Evolutionary conservation across 352 stramenopile species (phyloP), one percentile per base, ranked within the genome.

Genomic region (Phytopythium kandeliae): DNA sequence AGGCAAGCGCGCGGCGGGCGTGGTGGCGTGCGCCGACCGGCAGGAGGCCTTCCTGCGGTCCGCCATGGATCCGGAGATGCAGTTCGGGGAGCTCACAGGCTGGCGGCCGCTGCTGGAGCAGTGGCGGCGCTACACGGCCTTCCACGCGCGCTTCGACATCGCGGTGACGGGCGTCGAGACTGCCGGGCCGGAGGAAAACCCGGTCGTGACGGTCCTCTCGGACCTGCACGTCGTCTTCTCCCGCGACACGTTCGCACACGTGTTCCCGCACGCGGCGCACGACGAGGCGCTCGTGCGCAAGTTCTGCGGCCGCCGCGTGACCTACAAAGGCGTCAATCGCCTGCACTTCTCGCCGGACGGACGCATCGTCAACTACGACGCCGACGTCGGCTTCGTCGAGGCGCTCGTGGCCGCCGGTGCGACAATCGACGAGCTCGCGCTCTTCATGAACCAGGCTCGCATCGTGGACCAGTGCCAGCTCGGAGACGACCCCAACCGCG

Each of bases 181-280:
- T 16, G 58, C 58, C 0, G 70, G 65, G 3, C 50, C 67, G 16
- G 59, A 71, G 17, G 67, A 81, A 11, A 73, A 62, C 33, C 73
- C 70, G 2, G 53, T 85, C 33, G 68, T 82, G 22, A 68, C 69
- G 8, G 73, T 71, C 25, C 62, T 54, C 35, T 68, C 62, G 21
- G 54, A 78, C 41, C 54, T 89, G 55, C 61, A 68, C 42, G 67
- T 81, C 12, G 63, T 72, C 11, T 70, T 84, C 48, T 86, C 73
- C 16, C 58, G 48, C 8, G 62, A 58, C 2, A 87, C 78, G 4
- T 73, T 89, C 37, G 51, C 70, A 17, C 26, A 78, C 33, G 55
- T 89, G 17, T 89, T 86, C 51, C 78, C 78, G 10, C 78, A 89
- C 30, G 67, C 72, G 24, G 59, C 61, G 1, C n/a, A 71, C 44